Conservation (phyloP, 1,139 yeast genomes). For the Suhomyces wounanorum region DNA sequence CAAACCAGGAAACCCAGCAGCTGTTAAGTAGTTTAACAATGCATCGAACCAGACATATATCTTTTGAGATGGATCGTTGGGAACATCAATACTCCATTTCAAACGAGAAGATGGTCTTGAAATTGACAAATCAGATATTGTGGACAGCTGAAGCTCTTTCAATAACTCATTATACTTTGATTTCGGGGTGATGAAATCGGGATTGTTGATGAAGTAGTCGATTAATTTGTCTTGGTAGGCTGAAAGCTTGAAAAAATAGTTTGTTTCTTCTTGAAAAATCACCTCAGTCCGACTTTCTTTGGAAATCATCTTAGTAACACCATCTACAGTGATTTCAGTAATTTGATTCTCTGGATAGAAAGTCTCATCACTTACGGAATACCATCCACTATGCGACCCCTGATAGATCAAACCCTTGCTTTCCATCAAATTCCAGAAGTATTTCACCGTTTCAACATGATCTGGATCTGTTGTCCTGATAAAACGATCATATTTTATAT, state of each 20-base stretch:
- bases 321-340: conserved; percentile 45
- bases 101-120: conserved; percentile 81
- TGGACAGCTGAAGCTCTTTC: conserved; percentile 52
- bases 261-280: conserved; percentile 71
- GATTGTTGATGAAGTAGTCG: conserved; percentile 46
- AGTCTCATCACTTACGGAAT: conserved; percentile 91
- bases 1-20: conserved; percentile 59
- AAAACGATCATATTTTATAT: conserved; percentile 70
- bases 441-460: conserved; percentile 64
- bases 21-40: conserved; percentile 76
- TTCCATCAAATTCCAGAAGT: conserved; percentile 66
- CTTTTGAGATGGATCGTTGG: conserved; percentile 72
- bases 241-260: conserved; percentile 81
- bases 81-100: conserved; percentile 91
- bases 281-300: conserved; percentile 80
- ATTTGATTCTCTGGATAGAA: conserved; percentile 86
- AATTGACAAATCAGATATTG: conserved; percentile 70
- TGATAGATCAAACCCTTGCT: conserved; percentile 70
- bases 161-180: conserved; percentile 58
- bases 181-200: conserved; percentile 65
- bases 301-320: conserved; percentile 47
- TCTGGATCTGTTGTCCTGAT: conserved; percentile 89
- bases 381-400: conserved; percentile 92
- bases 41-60: conserved; percentile 99
- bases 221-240: conserved; percentile 58